A percentile compares a stretch with the other conserved stretches of the same genome.
Evolutionary conservation across 2,329 filamentous ascomycete species (phyloP).

Genomic region (Botrytis pseudocinerea): DNA sequence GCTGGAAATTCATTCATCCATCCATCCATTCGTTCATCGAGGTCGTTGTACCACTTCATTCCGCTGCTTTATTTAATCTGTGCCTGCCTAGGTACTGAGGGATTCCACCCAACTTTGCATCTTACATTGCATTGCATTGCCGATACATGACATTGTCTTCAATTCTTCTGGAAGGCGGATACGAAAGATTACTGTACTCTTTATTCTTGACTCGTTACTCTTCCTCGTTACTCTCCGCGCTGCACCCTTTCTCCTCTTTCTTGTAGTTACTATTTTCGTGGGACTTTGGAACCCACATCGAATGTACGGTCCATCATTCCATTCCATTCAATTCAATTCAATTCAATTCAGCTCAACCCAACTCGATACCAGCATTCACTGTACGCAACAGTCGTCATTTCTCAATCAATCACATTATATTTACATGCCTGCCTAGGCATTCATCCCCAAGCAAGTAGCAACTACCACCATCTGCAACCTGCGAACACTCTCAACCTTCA

Average conservation of each 20-base stretch:
- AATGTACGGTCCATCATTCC: background rate
- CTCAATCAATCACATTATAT: background rate
- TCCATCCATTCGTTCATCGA: too few species aligned
- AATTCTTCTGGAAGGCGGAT: background rate
- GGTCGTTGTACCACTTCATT: background rate
- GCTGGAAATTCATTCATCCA: background rate
- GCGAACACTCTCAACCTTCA: constrained; percentile 6
- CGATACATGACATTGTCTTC: constrained; percentile 4
- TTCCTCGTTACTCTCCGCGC: background rate
- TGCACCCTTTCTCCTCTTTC: background rate
- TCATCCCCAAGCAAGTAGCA: background rate
- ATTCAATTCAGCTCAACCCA: background rate
- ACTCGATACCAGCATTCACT: background rate
- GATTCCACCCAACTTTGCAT: background rate
- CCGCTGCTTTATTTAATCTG: background rate
- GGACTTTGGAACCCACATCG: background rate
- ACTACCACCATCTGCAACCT: constrained; percentile 19
- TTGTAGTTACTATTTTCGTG: background rate
- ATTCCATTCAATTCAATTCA: background rate
- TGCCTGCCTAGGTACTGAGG: background rate
- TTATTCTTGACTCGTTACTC: background rate
- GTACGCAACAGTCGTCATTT: background rate
- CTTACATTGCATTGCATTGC: constrained; percentile 6
- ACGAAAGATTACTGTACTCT: constrained; percentile 1
- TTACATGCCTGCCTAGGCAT: background rate